A percentile compares a stretch with the other conserved stretches of the same genome.
These are phyloP conservation scores for Scleromitrula shiraiana DNA, from an alignment of 2,329 filamentous ascomycete genomes.

Conservation along the genomic window DNA sequence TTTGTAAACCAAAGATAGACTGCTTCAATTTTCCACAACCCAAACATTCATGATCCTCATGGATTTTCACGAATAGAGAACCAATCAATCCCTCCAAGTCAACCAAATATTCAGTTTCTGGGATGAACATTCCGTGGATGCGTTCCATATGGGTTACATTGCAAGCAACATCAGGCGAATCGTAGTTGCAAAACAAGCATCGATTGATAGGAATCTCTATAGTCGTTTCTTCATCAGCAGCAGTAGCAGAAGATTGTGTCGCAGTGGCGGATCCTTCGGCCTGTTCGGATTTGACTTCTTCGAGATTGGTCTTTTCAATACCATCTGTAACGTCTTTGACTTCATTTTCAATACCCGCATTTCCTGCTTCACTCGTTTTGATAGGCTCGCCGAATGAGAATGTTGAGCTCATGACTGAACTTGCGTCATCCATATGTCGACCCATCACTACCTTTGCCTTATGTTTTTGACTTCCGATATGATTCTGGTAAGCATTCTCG, in stretches of 20 bases:
- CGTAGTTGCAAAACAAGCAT: conserved; percentile 90
- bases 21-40: conserved; percentile 79
- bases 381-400: conserved; percentile 77
- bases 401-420: conserved; percentile 81
- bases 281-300: conserved; percentile 36
- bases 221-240: conserved; percentile 37
- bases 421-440: conserved; percentile 54
- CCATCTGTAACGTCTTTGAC: conserved; percentile 71
- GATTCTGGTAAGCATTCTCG: conserved; percentile 92
- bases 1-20: conserved; percentile 74
- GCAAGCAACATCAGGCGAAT: conserved; percentile 65
- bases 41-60: conserved; percentile 74
- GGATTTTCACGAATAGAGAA: conserved; percentile 72
- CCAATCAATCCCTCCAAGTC: conserved; percentile 74
- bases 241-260: conserved; percentile 20
- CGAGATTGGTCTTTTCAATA: conserved; percentile 56
- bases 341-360: conserved; percentile 64
- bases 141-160: conserved; percentile 87
- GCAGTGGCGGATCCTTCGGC: conserved; percentile 20
- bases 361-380: conserved; percentile 42
- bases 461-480: conserved; percentile 86
- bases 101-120: conserved; percentile 76
- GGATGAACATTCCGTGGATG: conserved; percentile 92
- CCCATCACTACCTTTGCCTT: conserved; percentile 53
- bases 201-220: conserved; percentile 30